Evolutionary conservation across 2,329 filamentous ascomycete genomes (phyloP).

Genomic region (Arthrinium puccinioides): DNA sequence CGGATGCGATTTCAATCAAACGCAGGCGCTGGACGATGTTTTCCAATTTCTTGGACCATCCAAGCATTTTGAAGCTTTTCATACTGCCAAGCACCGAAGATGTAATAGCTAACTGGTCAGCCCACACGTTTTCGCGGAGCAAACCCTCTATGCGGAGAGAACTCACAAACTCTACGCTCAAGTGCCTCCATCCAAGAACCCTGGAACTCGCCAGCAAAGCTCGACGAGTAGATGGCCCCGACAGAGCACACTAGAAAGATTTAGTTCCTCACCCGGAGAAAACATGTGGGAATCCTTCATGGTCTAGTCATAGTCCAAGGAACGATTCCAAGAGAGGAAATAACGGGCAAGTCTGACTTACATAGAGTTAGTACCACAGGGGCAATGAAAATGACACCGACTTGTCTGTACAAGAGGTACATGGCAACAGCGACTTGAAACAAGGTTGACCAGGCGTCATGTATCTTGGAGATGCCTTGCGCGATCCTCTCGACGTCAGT

Average conservation of each 20-base stretch:
- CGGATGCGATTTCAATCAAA: slow-evolving; percentile 4
- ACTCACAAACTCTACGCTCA: slow-evolving; percentile 6
- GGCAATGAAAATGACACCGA: slow-evolving; percentile 5
- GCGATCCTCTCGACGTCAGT: slow-evolving; percentile 6
- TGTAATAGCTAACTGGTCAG: slow-evolving; percentile 3
- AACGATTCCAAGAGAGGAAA: neutral
- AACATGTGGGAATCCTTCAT: too few species aligned
- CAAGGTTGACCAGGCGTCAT: slow-evolving; percentile 5
- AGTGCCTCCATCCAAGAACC: slow-evolving; percentile 5
- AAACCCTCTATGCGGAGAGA: too few species aligned
- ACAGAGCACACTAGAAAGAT: slow-evolving; percentile 3
- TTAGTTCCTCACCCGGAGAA: too few species aligned
- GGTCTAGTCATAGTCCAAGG: neutral
- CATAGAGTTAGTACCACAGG: slow-evolving; percentile 5
- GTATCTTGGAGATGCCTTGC: slow-evolving; percentile 3
- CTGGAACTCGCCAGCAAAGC: slow-evolving; percentile 5
- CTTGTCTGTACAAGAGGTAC: slow-evolving; percentile 6
- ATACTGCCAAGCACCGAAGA: slow-evolving; percentile 6
- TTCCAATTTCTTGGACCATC: slow-evolving; percentile 1
- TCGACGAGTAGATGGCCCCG: neutral
- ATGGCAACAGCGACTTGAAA: slow-evolving; percentile 7
- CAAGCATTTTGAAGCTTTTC: slow-evolving; percentile 8
- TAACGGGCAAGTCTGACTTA: neutral
- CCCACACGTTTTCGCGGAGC: too few species aligned
- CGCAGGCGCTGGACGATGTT: slow-evolving; percentile 4